Conservation (phyloP, 2,329 filamentous ascomycete genomes). For the Botrytis fragariae region DNA sequence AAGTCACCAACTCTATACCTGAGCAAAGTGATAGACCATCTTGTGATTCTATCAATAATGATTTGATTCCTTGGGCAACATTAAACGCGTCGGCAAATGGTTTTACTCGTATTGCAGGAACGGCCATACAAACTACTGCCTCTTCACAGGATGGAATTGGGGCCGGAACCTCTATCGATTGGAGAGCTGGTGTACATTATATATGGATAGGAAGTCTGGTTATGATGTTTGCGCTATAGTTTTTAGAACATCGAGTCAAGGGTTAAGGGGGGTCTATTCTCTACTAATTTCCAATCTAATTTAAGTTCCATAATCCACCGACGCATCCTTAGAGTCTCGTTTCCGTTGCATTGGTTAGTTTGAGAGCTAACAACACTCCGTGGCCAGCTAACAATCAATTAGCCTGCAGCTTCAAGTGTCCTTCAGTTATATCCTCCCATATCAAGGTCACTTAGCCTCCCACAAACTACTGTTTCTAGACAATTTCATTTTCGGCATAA, state of each 20-base stretch:
- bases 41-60: slow-evolving; percentile 53
- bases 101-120: slow-evolving; percentile 35
- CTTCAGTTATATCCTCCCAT: neutral
- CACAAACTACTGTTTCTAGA: neutral
- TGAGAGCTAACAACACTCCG: neutral
- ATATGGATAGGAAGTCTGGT: slow-evolving; percentile 39
- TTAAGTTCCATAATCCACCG: neutral
- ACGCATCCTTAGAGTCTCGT: neutral
- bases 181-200: slow-evolving; percentile 39
- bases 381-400: neutral
- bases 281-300: neutral
- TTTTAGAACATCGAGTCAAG: neutral
- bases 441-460: neutral
- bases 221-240: slow-evolving; percentile 38
- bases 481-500: neutral
- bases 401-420: neutral
- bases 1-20: slow-evolving; percentile 63
- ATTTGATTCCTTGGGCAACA: slow-evolving; percentile 47
- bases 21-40: slow-evolving; percentile 43
- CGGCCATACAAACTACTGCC: slow-evolving; percentile 36
- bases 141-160: slow-evolving; percentile 39
- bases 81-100: slow-evolving; percentile 42
- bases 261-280: neutral
- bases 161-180: slow-evolving; percentile 36
- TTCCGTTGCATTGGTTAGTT: neutral